Percentiles rank a stretch among this genome's conserved stretches.
These are phyloP conservation scores for Leccinum rimulosum DNA, from an alignment of 768 basidiomycete species.

Conservation along the genomic window DNA sequence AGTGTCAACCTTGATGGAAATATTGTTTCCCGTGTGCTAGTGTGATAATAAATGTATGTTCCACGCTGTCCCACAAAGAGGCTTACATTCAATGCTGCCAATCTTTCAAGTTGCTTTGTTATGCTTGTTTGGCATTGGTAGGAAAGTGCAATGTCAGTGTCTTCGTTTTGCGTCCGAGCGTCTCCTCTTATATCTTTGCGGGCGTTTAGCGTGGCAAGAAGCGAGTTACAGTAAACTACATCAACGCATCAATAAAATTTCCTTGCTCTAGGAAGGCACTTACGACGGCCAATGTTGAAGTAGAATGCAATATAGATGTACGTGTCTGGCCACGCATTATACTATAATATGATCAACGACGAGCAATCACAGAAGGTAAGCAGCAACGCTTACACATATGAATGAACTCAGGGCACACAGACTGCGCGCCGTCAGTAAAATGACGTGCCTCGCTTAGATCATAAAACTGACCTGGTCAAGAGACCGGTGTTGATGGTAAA, in stretches of 20 bases:
- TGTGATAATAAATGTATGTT: neutral
- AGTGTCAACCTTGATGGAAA: conserved; percentile 66
- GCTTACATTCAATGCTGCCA: conserved; percentile 8
- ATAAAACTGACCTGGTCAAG: conserved; percentile 29
- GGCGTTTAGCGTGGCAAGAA: conserved; percentile 60
- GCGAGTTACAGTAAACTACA: conserved; percentile 57
- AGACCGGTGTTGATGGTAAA: conserved; percentile 48
- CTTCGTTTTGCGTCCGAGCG: no score
- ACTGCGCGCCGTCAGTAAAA: conserved; percentile 23
- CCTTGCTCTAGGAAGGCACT: conserved; percentile 22
- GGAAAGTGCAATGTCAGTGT: conserved; percentile 18
- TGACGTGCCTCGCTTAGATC: neutral
- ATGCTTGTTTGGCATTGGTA: conserved; percentile 2
- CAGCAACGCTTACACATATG: conserved; percentile 38
- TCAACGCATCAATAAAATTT: neutral
- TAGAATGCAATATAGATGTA: conserved; percentile 62
- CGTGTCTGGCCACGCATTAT: conserved; percentile 43
- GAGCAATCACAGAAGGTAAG: neutral
- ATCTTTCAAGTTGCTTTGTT: neutral
- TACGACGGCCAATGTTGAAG: conserved; percentile 58
- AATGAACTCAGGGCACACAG: conserved; percentile 57
- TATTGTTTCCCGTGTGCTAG: conserved; percentile 40
- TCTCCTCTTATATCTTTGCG: conserved; percentile 44
- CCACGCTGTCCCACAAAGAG: neutral
- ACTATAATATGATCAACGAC: conserved; percentile 32